phyloP scores from a whole-genome alignment of 257 asterid species.

The Buddleja alternifolia region DNA sequence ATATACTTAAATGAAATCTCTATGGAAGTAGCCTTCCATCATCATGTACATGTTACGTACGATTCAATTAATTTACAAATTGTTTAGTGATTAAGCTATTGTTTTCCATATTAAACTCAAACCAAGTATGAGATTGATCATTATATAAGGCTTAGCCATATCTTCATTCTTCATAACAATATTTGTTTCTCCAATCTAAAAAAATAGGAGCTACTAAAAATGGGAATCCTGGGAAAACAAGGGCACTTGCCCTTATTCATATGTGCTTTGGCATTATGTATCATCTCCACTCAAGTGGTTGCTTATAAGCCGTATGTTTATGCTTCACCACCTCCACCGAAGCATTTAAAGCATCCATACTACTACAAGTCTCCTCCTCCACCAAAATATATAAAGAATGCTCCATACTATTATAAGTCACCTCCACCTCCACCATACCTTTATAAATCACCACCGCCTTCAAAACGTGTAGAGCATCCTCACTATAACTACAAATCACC shows the following conservation, averaged over 20 bases:
- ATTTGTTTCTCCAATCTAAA: too few species aligned
- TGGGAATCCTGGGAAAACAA: slow-evolving; percentile 2
- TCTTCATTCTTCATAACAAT: slow-evolving; percentile 1
- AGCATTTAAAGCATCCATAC: too few species aligned
- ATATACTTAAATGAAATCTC: too few species aligned
- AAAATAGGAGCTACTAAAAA: background rate
- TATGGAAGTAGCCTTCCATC: too few species aligned
- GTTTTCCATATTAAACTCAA: too few species aligned
- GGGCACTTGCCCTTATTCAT: slow-evolving; percentile 30
- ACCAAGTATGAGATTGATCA: background rate
- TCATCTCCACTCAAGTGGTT: slow-evolving; percentile 9
- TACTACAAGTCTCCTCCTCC: slow-evolving; percentile 5
- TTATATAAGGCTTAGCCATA: slow-evolving; percentile 16
- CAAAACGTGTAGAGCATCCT: too few species aligned
- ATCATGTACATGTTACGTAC: too few species aligned
- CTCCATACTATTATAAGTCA: background rate
- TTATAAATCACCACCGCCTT: slow-evolving; percentile 13
- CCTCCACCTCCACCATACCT: slow-evolving; percentile 1
- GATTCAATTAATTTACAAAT: too few species aligned
- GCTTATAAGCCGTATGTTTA: slow-evolving; percentile 22
- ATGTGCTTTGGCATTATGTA: slow-evolving; percentile 21
- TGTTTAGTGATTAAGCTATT: too few species aligned
- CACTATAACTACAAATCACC: background rate
- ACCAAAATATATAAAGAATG: background rate
- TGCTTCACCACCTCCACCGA: background rate